phyloP scores from a whole-genome alignment of 768 basidiomycete species.

The Gymnopilus junonius region DNA sequence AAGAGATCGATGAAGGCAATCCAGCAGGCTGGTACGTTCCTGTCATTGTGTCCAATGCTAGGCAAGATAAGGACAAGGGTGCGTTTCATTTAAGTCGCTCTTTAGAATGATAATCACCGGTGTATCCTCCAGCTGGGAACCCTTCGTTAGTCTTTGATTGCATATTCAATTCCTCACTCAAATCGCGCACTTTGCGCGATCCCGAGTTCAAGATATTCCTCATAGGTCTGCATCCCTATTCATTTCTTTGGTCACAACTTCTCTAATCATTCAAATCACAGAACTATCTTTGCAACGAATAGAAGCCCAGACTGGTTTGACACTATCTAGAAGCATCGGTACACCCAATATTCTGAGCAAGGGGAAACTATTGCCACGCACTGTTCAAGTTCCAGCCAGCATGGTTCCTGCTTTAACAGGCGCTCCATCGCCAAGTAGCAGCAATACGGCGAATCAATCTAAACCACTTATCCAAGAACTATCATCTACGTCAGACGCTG shows the following conservation, averaged over 20 bases:
- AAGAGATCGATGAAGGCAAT: slow-evolving; percentile 43
- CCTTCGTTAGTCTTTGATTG: slow-evolving; percentile 75
- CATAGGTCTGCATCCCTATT: slow-evolving; percentile 48
- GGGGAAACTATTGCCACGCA: slow-evolving; percentile 65
- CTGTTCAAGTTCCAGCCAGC: slow-evolving; percentile 55
- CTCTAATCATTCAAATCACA: slow-evolving; percentile 27
- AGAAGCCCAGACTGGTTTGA: slow-evolving; percentile 61
- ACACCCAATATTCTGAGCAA: slow-evolving; percentile 81
- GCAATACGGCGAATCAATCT: neutral
- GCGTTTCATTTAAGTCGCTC: slow-evolving; percentile 19
- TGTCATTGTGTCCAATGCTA: slow-evolving; percentile 67
- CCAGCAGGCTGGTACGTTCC: slow-evolving; percentile 66
- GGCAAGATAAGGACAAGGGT: slow-evolving; percentile 76
- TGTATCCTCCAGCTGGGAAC: slow-evolving; percentile 60
- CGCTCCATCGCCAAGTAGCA: slow-evolving; percentile 4
- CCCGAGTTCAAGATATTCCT: slow-evolving; percentile 71
- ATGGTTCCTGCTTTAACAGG: slow-evolving; percentile 27
- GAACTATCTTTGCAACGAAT: slow-evolving; percentile 73
- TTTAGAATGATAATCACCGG: slow-evolving; percentile 6
- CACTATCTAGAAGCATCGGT: slow-evolving; percentile 68
- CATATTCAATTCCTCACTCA: slow-evolving; percentile 62
- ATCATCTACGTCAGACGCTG: slow-evolving; percentile 13
- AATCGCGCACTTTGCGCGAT: slow-evolving; percentile 61
- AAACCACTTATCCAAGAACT: slow-evolving; percentile 51
- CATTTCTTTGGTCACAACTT: neutral